Evolutionary conservation across 2,329 filamentous ascomycete genomes (phyloP), one percentile per base, ranked within the genome.

Genomic region (Fusarium beomiforme): DNA sequence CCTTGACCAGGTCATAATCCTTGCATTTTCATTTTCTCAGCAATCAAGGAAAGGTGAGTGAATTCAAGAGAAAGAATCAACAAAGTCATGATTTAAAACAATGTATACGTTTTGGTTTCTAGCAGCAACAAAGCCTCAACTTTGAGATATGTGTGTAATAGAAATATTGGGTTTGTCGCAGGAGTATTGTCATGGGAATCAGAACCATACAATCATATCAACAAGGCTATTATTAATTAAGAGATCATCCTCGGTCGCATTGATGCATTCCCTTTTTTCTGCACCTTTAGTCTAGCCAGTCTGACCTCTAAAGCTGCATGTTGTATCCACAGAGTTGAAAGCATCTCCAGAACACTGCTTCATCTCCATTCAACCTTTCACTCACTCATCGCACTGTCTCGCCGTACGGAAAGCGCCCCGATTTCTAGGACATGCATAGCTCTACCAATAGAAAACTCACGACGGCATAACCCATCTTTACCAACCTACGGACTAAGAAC

Each of bases 381-480:
- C n/a, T 16, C 26, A 62, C n/a, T 44, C 42, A 62, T 66, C 44
- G 43, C 69, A 70, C 55, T 66, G 64, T 66, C 42, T 61, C 69
- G 63, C 65, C 67, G 60, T 70, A 63, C 56, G 64, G 60, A n/a
- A 66, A 69, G 49, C 69, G 57, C 70, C 53, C 34, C 34, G 41
- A 61, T 51, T 43, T 57, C 37, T 69, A 41, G 65, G 59, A 67
- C 69, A 70, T 43, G 37, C 54, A 19, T 58, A 41, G 44, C 47
- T 70, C 61, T 49, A 34, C 69, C 69, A 71, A 71, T 71, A 49
- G 37, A 54, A 57, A 46, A n/a, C 33, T 39, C 17, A 55, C 12
- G 61, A 24, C 21, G 47, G 55, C 43, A 61, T 31, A 69, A 46
- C 21, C 39, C 53, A 53, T 41, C 31, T 67, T 46, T 56, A 12